phyloP scores from a whole-genome alignment of 345 rosid species.

The Carallia pectinifolia region DNA sequence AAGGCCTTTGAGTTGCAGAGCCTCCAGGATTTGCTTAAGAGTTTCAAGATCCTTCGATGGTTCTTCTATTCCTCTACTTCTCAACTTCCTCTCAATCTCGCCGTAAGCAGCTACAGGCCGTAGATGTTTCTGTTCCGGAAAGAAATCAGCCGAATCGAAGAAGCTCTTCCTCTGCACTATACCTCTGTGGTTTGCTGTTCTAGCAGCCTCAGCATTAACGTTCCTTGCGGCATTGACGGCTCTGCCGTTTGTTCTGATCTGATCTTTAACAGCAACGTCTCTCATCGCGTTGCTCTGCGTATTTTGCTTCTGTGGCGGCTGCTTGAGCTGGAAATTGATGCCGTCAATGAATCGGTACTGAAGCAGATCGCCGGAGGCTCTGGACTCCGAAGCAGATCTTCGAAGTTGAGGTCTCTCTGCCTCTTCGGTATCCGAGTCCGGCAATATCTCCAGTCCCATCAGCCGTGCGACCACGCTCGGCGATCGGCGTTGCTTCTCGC shows the following conservation, averaged over 20 bases:
- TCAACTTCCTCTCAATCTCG: conserved; percentile 64
- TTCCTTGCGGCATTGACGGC: conserved; percentile 26
- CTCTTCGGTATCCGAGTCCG: conserved; percentile 49
- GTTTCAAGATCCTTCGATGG: conserved; percentile 82
- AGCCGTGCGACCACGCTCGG: conserved; percentile 90
- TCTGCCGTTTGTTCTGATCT: conserved; percentile 25
- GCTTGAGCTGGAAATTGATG: conserved; percentile 44
- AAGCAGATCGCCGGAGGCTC: conserved; percentile 54
- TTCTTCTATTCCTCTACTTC: conserved; percentile 67
- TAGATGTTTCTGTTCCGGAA: conserved; percentile 62
- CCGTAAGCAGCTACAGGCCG: conserved; percentile 37
- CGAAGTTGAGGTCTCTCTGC: conserved; percentile 54
- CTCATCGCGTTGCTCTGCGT: conserved; percentile 17
- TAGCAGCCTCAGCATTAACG: conserved; percentile 43
- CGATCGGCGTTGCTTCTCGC: conserved; percentile 53
- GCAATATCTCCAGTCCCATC: conserved; percentile 86
- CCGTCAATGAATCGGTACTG: conserved; percentile 56
- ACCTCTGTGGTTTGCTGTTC: conserved; percentile 34
- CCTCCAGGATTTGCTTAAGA: conserved; percentile 81
- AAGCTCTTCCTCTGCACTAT: conserved; percentile 49
- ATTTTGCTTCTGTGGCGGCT: conserved; percentile 27
- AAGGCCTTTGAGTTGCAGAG: conserved; percentile 90
- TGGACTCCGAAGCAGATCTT: conserved; percentile 95
- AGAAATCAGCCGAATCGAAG: conserved; percentile 77
- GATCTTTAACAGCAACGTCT: conserved; percentile 31